Base-by-base conservation (phyloP, 345 rosid genomes). In the Boechera divaricarpa region DNA sequence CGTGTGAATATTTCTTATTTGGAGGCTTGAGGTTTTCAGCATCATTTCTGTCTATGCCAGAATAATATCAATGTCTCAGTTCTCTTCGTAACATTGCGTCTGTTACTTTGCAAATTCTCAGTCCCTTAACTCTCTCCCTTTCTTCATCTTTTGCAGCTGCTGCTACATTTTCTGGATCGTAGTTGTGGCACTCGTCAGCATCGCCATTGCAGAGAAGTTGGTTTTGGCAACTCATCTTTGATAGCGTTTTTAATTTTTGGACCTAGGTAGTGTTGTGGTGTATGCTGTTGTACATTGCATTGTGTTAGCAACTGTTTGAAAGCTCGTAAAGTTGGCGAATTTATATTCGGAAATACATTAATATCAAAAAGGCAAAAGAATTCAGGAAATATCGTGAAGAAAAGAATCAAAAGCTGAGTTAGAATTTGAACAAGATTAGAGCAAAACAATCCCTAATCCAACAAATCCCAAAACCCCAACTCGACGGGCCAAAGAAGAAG, bases 81-180 rank as follows among this genome's bases (percentile, higher is more conserved):
- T 41, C 35, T 44, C 54, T 18, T 18, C 5, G 54, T 54, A 53
- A 21, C 13, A 21, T 44, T 74, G 70, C n/a, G 15, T 74, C 3
- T 5, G 6, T 33, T 32, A 51, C 48, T 68, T 61, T 38, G 31
- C 21, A 55, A 24, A 49, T 33, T 39, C 3, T 18, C 1, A 4
- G 44, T 47, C 53, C 3, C 47, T 77, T 2, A 56, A 70, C 44
- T 24, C 55, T n/a, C 28, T 26, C 24, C 38, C 35, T 21, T 44
- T 35, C 12, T 44, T 70, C 24, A 21, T 65, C 32, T 58, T 58
- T 65, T 72, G 63, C 77, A 78, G 77, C 29, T 70, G 60, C 77
- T 56, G 67, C 29, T 70, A 21, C 62, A 44, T 45, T 55, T 4
- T 36, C 35, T 49, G 67, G 77, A 65, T 38, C 15, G 41, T 64